Percentiles rank a stretch among this genome's conserved stretches.
These are phyloP conservation scores for Purshia tridentata DNA, from an alignment of 306 rosid genomes.

Conservation along the genomic window DNA sequence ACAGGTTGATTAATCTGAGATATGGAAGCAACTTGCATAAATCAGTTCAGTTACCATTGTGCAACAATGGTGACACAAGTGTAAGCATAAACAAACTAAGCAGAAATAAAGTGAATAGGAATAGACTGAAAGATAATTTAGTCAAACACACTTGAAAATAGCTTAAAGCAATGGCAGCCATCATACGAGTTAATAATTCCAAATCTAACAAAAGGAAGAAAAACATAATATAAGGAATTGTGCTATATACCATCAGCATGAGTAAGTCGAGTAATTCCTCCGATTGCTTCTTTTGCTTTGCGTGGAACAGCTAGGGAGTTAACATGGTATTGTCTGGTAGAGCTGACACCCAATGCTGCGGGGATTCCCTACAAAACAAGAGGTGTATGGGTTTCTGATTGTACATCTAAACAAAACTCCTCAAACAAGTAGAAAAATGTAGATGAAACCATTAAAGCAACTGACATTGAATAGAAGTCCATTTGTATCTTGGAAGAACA, in stretches of 20 bases:
- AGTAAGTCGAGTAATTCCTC: constrained; percentile 86
- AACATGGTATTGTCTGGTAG: constrained; percentile 80
- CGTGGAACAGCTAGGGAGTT: constrained; percentile 96
- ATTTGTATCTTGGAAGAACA: constrained; percentile 97
- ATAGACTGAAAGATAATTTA: background rate
- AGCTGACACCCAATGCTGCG: constrained; percentile 86
- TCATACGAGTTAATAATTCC: background rate
- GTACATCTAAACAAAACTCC: constrained; percentile 9
- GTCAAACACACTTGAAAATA: background rate
- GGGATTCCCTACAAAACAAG: constrained; percentile 68
- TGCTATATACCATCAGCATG: constrained; percentile 73
- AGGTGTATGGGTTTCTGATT: constrained; percentile 14
- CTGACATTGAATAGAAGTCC: constrained; percentile 91
- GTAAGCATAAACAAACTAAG: background rate
- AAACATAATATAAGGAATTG: background rate
- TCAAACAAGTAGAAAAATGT: constrained; percentile 11
- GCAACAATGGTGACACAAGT: background rate
- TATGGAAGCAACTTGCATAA: background rate
- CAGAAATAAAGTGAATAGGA: background rate
- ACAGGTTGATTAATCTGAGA: background rate
- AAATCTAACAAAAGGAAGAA: background rate
- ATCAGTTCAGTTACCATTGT: background rate
- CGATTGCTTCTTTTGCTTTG: constrained; percentile 99
- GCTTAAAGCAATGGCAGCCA: background rate
- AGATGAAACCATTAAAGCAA: constrained; percentile 20